Evolutionary conservation across 2,329 filamentous ascomycete species (phyloP).

Genomic region (Harringtonia lauricola): DNA sequence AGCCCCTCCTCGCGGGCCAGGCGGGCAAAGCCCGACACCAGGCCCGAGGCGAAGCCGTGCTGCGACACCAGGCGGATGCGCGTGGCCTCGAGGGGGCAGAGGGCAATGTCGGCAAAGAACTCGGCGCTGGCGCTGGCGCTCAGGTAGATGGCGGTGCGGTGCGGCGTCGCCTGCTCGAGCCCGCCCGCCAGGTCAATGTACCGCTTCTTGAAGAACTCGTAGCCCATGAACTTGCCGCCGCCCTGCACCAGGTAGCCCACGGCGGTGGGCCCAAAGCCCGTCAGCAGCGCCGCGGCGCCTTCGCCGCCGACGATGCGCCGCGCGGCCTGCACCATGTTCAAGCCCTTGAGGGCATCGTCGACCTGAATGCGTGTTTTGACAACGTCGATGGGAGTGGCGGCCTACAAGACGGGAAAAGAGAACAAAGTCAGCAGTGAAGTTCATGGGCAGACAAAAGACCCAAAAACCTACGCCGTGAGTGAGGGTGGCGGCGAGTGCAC

Average conservation of each 20-base stretch:
- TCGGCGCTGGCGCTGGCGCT: conserved; percentile 58
- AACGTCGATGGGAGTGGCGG: conserved; percentile 49
- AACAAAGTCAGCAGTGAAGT: background rate
- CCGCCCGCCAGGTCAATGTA: conserved; percentile 59
- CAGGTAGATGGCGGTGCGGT: conserved; percentile 56
- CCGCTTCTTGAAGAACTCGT: conserved; percentile 91
- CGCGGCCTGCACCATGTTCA: conserved; percentile 70
- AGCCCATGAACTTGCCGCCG: conserved; percentile 83
- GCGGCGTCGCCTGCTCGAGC: conserved; percentile 29
- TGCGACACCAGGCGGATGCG: conserved; percentile 71
- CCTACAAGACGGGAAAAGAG: conserved; percentile 19
- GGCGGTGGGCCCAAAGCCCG: conserved; percentile 74
- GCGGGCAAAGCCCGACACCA: conserved; percentile 61
- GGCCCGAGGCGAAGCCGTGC: conserved; percentile 63
- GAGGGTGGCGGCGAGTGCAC: conserved; percentile 38
- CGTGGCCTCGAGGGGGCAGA: conserved; percentile 83
- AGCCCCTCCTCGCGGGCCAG: conserved; percentile 67
- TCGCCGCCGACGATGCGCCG: conserved; percentile 68
- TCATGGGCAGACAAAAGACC: background rate
- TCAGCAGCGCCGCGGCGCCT: conserved; percentile 68
- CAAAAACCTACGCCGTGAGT: conserved; percentile 34
- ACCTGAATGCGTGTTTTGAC: conserved; percentile 90
- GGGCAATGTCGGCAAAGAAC: conserved; percentile 66
- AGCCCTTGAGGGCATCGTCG: conserved; percentile 75
- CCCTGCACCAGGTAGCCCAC: conserved; percentile 86